These are phyloP conservation scores for Fusarium cicatricum DNA, from an alignment of 2,329 filamentous ascomycete species.

Conservation along the genomic window DNA sequence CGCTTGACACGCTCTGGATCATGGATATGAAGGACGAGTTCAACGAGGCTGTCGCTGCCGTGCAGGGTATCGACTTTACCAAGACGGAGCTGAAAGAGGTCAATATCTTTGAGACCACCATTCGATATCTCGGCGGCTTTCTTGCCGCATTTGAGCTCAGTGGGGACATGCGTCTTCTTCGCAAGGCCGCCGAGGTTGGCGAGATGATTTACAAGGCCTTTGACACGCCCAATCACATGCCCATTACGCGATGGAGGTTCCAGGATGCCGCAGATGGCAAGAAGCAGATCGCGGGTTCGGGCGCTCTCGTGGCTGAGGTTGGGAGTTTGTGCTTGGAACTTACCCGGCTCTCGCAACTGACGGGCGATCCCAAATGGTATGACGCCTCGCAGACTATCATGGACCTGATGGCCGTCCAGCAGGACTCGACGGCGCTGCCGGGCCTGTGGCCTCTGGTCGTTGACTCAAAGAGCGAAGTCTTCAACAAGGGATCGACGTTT, in stretches of 20 bases:
- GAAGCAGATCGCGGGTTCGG: conserved; percentile 43
- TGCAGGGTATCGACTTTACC: conserved; percentile 68
- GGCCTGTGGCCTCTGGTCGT: conserved; percentile 71
- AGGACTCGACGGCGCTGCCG: conserved; percentile 71
- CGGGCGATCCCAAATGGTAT: conserved; percentile 76
- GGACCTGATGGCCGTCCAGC: conserved; percentile 69
- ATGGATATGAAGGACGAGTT: conserved; percentile 74
- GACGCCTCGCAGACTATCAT: conserved; percentile 75
- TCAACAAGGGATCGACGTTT: conserved; percentile 48
- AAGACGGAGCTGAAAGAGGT: conserved; percentile 57
- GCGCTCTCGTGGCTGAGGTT: conserved; percentile 55
- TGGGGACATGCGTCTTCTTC: conserved; percentile 61
- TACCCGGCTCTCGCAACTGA: conserved; percentile 76
- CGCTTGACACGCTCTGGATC: conserved; percentile 77
- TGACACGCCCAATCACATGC: conserved; percentile 74
- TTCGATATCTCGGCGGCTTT: conserved; percentile 75
- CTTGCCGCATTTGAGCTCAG: conserved; percentile 75
- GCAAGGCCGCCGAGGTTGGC: conserved; percentile 69
- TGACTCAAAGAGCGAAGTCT: conserved; percentile 35
- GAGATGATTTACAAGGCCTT: conserved; percentile 72
- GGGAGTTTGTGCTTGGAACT: conserved; percentile 78
- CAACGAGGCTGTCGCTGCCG: conserved; percentile 66
- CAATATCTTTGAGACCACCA: conserved; percentile 76
- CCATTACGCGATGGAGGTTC: conserved; percentile 59
- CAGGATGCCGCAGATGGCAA: conserved; percentile 45